These are phyloP conservation scores for Solanum commersonii DNA, from an alignment of 257 asterid genomes.

Conservation along the genomic window DNA sequence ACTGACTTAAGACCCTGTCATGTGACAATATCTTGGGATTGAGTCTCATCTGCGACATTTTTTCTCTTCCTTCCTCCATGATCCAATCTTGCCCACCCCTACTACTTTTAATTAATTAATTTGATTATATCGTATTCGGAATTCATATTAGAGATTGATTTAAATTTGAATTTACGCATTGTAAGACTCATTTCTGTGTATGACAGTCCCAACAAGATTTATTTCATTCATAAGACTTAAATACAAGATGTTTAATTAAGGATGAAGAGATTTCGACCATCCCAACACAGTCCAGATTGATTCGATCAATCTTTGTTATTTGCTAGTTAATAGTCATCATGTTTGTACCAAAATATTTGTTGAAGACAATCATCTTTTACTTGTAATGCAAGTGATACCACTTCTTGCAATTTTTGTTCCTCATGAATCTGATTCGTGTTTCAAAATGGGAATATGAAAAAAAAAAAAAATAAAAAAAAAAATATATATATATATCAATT, in stretches of 20 bases:
- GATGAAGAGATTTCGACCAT: not conserved
- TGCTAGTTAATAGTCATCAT: slow-evolving; percentile 1
- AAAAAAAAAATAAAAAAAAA: too few relatives aligned
- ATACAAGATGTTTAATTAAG: rapidly evolving
- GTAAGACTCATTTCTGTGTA: rapidly evolving
- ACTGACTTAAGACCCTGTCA: slow-evolving; percentile 23
- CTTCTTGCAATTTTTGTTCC: not conserved
- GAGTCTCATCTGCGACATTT: slow-evolving; percentile 9
- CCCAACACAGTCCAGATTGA: rapidly evolving
- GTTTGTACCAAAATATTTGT: not conserved
- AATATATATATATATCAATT: not conserved
- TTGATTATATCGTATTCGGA: not conserved
- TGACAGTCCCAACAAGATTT: not conserved
- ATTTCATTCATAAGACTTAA: not conserved
- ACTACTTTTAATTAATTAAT: not conserved
- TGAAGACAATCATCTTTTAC: not conserved
- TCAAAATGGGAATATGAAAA: not conserved
- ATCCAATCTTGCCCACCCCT: slow-evolving; percentile 29
- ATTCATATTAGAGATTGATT: rapidly evolving
- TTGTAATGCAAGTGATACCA: not conserved
- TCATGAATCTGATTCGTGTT: not conserved
- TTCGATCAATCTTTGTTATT: not conserved
- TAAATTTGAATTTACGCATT: not conserved
- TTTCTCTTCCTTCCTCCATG: slow-evolving; percentile 1
- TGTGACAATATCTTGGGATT: slow-evolving; percentile 76